phyloP scores from a whole-genome alignment of 1,284 basidiomycete species.

The Melanopsichium pennsylvanicum region DNA sequence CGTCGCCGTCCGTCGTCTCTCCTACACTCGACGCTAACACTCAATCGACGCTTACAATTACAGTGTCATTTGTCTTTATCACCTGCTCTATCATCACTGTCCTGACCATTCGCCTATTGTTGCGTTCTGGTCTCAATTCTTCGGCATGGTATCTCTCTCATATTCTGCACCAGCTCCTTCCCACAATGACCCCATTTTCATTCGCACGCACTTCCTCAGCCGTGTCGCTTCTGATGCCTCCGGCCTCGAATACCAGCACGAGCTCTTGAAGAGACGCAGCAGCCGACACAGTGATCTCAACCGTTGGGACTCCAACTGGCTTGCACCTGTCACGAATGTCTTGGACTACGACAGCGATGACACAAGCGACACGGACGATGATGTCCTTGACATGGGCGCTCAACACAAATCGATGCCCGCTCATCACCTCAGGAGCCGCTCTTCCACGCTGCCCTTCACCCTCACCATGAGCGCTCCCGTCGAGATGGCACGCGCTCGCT shows the following conservation, averaged over 20 bases:
- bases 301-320: slow-evolving; percentile 35
- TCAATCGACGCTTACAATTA: not conserved
- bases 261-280: slow-evolving; percentile 33
- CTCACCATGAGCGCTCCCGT: not conserved
- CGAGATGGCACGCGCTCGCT: slow-evolving; percentile 25
- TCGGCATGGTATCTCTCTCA: slow-evolving; percentile 30
- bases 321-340: slow-evolving; percentile 20
- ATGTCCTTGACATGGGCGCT: not conserved
- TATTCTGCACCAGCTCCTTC: slow-evolving; percentile 22
- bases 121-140: not conserved
- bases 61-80: not conserved
- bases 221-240: slow-evolving; percentile 40
- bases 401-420: slow-evolving; percentile 1
- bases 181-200: slow-evolving; percentile 37
- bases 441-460: slow-evolving; percentile 21
- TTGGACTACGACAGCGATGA: slow-evolving; percentile 34
- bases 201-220: slow-evolving; percentile 44
- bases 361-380: slow-evolving; percentile 32
- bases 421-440: slow-evolving; percentile 14
- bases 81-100: not conserved
- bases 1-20: not conserved
- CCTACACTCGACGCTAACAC: not conserved
- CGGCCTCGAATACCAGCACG: slow-evolving; percentile 35
- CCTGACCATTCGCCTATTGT: not conserved
- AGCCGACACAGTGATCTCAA: slow-evolving; percentile 36